Evolutionary conservation across 192 early-diverging fungal species (phyloP), one percentile per base, ranked within the genome.

Genomic region (Coemansia sp.): DNA sequence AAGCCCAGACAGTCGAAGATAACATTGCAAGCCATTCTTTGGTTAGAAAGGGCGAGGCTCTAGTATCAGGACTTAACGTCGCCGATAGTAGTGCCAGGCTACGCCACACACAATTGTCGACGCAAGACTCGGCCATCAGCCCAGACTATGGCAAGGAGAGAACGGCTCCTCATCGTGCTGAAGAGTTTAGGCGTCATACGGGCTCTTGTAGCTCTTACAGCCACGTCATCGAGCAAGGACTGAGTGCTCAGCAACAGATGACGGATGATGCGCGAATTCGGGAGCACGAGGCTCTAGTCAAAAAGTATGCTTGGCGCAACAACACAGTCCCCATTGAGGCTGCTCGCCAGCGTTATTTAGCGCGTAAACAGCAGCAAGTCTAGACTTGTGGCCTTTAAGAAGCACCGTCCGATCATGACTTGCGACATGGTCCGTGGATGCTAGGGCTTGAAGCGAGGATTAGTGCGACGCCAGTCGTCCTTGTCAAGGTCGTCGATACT

Each of bases 401-500:
- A 35, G 5, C 7, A 35, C 33, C 4, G 33, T 35, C 33, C 33
- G 33, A 35, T 35, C 33, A 35, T 3, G 33, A 35, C 33, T 35
- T 35, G 33, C 33, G 33, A 35, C 33, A 35, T 35, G 3, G n/a
- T n/a, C 33, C 7, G 33, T 35, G 33, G 33, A 35, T 6, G 7
- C 33, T 35, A 35, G 5, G 70, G 78, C 61, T 83, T 69, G 82
- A 92, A 92, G 6, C 87, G 86, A 16, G 88, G 83, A 46, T 75
- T 70, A 11, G 37, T 62, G 17, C 73, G 64, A 59, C 91, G 76
- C 68, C 74, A 86, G 64, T 92, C 91, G 37, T 63, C 70, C 26
- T 66, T 68, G 8, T 68, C 76, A 14, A 92, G 75, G 35, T 90
- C 87, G 7, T 88, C 85, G 40, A 71, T 60, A 16, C 68, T 76